phyloP scores from a whole-genome alignment of 2,329 filamentous ascomycete species.

The Phaeosphaeria sp. region DNA sequence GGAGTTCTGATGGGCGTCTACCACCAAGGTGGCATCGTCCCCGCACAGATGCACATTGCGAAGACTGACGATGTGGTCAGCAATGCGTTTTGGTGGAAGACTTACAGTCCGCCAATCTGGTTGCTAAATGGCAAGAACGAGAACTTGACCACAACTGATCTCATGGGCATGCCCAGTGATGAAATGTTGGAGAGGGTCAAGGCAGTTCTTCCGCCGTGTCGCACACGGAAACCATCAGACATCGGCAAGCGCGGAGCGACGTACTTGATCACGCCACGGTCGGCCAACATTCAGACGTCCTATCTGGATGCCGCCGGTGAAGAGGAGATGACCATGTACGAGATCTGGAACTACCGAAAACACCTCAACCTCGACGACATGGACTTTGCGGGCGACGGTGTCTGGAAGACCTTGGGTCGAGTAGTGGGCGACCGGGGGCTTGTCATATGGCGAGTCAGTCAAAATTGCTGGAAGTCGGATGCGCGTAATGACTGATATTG shows the following conservation, averaged over 20 bases:
- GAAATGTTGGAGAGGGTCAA: conserved; percentile 65
- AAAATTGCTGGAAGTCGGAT: conserved; percentile 41
- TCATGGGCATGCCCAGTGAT: conserved; percentile 74
- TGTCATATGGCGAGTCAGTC: conserved; percentile 52
- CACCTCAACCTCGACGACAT: conserved; percentile 82
- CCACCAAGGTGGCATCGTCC: conserved; percentile 80
- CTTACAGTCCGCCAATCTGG: conserved; percentile 82
- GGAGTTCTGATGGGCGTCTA: conserved; percentile 80
- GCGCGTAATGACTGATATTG: neutral
- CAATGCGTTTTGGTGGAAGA: conserved; percentile 83
- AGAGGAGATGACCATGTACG: conserved; percentile 65
- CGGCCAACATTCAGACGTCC: conserved; percentile 71
- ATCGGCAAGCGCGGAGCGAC: conserved; percentile 60
- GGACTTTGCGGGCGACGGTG: conserved; percentile 77
- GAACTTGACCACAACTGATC: conserved; percentile 71
- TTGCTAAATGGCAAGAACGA: conserved; percentile 78
- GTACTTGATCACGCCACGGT: conserved; percentile 72
- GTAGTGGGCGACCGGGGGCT: conserved; percentile 63
- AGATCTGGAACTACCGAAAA: conserved; percentile 71
- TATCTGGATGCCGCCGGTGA: conserved; percentile 41
- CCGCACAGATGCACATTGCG: conserved; percentile 76
- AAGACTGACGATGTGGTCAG: conserved; percentile 69
- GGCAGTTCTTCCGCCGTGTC: conserved; percentile 59
- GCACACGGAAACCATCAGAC: conserved; percentile 32
- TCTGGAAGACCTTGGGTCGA: conserved; percentile 72